phyloP scores from a whole-genome alignment of 2,329 filamentous ascomycete species.

The Tolypocladium inflatum region DNA sequence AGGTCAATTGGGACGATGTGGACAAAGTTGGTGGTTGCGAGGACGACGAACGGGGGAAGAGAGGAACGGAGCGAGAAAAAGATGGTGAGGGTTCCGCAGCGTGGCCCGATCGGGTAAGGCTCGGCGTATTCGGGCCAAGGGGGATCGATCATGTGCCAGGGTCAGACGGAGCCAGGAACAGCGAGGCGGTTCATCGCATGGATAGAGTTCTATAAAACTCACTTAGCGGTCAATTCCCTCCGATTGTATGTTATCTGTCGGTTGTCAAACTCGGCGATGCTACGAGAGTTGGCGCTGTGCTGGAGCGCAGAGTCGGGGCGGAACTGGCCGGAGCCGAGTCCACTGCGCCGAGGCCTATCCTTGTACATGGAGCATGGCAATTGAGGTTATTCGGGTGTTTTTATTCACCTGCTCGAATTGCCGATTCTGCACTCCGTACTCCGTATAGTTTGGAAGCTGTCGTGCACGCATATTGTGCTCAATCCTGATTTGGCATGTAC shows the following conservation, averaged over 20 bases:
- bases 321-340: background rate
- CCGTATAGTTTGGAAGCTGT: background rate
- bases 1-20: conserved; percentile 3
- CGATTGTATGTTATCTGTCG: fast-evolving
- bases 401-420: background rate
- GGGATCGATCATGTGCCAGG: background rate
- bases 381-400: background rate
- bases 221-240: too few relatives aligned
- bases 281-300: background rate
- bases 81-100: conserved; percentile 1
- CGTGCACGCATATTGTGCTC: background rate
- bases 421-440: too few relatives aligned
- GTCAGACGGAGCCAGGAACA: background rate
- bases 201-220: too few relatives aligned
- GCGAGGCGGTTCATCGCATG: background rate
- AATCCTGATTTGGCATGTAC: background rate
- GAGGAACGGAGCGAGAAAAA: conserved; percentile 10
- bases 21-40: conserved; percentile 7
- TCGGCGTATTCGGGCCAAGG: conserved; percentile 9
- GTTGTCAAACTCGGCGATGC: background rate
- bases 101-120: conserved; percentile 11
- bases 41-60: conserved; percentile 11
- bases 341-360: background rate
- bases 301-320: background rate
- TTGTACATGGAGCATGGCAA: background rate